These are phyloP conservation scores for Lyophyllum semitale DNA, from an alignment of 768 basidiomycete genomes.

Conservation along the genomic window DNA sequence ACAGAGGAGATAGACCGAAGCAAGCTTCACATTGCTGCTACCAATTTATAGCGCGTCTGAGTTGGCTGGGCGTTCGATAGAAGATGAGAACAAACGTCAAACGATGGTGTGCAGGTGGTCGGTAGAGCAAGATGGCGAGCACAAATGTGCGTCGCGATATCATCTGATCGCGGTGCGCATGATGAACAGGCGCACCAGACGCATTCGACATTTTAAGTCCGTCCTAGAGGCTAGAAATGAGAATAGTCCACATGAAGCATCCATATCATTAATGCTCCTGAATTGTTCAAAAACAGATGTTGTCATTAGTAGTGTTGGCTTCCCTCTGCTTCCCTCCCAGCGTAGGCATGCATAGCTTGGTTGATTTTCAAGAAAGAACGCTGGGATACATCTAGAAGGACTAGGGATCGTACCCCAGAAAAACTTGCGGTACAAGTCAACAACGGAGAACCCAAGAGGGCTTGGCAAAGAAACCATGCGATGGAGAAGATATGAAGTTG, in stretches of 20 bases:
- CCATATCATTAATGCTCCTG: not conserved
- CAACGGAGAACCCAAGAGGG: too few relatives aligned
- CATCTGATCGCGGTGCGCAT: slow-evolving; percentile 9
- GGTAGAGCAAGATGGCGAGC: not conserved
- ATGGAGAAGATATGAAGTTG: not conserved
- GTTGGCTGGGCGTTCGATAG: too few relatives aligned
- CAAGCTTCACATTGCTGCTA: not conserved
- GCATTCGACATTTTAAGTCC: too few relatives aligned
- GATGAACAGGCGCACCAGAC: too few relatives aligned
- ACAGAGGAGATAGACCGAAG: not conserved
- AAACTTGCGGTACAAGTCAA: not conserved
- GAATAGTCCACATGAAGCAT: not conserved
- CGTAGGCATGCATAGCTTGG: too few relatives aligned
- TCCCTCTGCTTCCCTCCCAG: too few relatives aligned
- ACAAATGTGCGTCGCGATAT: slow-evolving; percentile 1
- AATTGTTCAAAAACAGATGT: not conserved
- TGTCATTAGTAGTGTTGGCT: too few relatives aligned
- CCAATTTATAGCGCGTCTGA: slow-evolving; percentile 12
- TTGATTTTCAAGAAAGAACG: not conserved
- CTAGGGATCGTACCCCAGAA: not conserved
- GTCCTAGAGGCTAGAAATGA: not conserved
- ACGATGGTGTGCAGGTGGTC: not conserved
- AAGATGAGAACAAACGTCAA: slow-evolving; percentile 3
- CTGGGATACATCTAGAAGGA: too few relatives aligned
- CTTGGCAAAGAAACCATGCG: not conserved